Evolutionary conservation across 2,329 filamentous ascomycete species (phyloP), one percentile per base, ranked within the genome.

Genomic region (Xylaria hypoxylon): DNA sequence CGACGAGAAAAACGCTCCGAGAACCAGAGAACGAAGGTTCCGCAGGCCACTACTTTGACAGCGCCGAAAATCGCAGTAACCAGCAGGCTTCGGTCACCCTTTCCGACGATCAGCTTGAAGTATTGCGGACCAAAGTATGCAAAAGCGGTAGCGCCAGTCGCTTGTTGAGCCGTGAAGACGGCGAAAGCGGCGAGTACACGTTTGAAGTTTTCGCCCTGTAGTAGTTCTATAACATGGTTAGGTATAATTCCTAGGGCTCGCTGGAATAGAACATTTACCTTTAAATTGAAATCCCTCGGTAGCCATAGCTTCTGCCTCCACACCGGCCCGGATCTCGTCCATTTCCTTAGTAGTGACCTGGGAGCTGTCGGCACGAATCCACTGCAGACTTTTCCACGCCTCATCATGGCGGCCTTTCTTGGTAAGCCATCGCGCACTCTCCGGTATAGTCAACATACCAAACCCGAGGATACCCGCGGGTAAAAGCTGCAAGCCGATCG

Each of bases 111-210:
- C 0, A 85, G 75, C 22, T 80, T 80, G 73, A 87, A 86, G 74
- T 85, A 86, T 70, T 87, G 84, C 5, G 85, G 84, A 0, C 83
- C 83, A 60, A 85, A 86, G 74, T 86, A 86, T 13, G 84, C 84
- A 69, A 86, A 81, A 0, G 85, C 84, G 0, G 84, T 86, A 5
- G 84, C 83, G 1, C 84, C 85, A 1, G 84, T 87, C 3, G 84
- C 83, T 65, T 86, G 84, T 68, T 86, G 84, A 0, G 82, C 82
- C 1, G 82, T 79, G 70, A 87, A 86, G 52, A 86, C 76, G 0
- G 79, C 78, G 48, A 82, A 80, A 0, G 80, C 83, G 3, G 82
- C 78, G 33, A 80, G 67, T 2, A 84, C 74, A 1, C 82, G 79
- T 58, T 78, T 80, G 62, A 81, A 74, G 67, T 85, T 84, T 17